Base-by-base conservation (phyloP, 2,329 filamentous ascomycete genomes). In the Setomelanomma holmii region DNA sequence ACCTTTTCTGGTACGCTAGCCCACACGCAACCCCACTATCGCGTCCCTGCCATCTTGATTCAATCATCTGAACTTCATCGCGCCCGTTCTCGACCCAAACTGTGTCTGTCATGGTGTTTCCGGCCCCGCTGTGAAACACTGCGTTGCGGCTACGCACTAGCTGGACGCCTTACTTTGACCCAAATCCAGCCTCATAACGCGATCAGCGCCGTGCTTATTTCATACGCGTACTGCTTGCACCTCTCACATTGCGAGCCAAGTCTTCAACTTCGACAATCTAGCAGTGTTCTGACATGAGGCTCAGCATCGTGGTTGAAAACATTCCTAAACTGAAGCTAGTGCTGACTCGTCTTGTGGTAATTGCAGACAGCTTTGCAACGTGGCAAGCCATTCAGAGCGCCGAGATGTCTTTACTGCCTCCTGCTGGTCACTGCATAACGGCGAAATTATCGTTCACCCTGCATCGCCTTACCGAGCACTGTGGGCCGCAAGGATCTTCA, bases 141-240 rank as follows among this genome's bases (percentile, higher is more conserved):
- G n/a, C n/a, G n/a, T n/a, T 14, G 27, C 27, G 27, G 14, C 27
- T 30, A 30, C 10, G 14, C 2, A 34, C 33, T 38, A 27, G 33
- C 14, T 20, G 21, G 20, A 24, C 23, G 43, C 33, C 43, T 30
- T 5, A 45, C 17, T 22, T 27, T 20, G 41, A 22, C 33, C 34
- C 33, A 33, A 38, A 38, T 38, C 30, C 33, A 45, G 43, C 43
- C 43, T 30, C 27, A 45, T 36, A 20, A 12, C 33, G 12, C 33
- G 33, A 39, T 21, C 43, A 14, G 30, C 33, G 11, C 43, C 33
- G 5, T 23, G 43, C 43, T 45, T 45, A 45, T 45, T 33, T 45
- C 33, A 42, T 30, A 4, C 35, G 23, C 17, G 20, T 14, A 17
- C 16, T n/a, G 21, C 6, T 33, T 38, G 33, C 42, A 36, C 14